These are phyloP conservation scores for Ephemerocybe angulata DNA, from an alignment of 768 basidiomycete species.

Conservation along the genomic window DNA sequence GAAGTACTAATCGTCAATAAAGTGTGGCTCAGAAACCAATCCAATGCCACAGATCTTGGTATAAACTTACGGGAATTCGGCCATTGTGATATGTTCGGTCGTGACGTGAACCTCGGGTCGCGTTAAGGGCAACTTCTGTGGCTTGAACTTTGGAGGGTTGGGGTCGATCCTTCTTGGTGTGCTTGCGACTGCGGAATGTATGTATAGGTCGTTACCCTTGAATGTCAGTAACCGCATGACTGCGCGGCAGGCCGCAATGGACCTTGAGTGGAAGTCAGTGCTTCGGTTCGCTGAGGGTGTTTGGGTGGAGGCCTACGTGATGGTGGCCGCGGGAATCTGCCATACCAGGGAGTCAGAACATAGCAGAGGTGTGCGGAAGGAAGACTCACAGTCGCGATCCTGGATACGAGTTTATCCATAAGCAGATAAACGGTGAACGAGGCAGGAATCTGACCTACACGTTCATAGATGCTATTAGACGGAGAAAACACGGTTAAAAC, in stretches of 20 bases:
- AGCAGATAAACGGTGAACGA: constrained; percentile 6
- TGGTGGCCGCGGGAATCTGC: constrained; percentile 60
- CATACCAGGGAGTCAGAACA: no score
- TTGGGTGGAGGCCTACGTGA: constrained; percentile 44
- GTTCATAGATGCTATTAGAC: constrained; percentile 51
- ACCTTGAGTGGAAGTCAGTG: constrained; percentile 25
- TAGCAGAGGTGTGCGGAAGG: not conserved
- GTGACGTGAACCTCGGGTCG: constrained; percentile 54
- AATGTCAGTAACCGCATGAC: constrained; percentile 65
- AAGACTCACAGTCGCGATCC: constrained; percentile 49
- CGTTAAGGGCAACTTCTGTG: constrained; percentile 28
- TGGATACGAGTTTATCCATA: constrained; percentile 18
- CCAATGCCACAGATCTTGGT: not conserved
- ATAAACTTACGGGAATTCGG: constrained; percentile 46
- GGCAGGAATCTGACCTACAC: constrained; percentile 42
- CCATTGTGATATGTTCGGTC: constrained; percentile 59
- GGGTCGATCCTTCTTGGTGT: constrained; percentile 30
- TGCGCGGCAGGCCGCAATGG: constrained; percentile 64
- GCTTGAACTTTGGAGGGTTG: constrained; percentile 18
- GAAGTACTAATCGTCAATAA: constrained; percentile 11
- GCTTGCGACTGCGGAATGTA: constrained; percentile 41
- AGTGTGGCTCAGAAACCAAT: not conserved
- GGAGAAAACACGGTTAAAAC: constrained; percentile 6
- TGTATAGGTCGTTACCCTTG: constrained; percentile 40
- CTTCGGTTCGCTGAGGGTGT: not conserved